Base-by-base conservation (phyloP, 129 eudicot genomes). In the Flaveria linearis region DNA sequence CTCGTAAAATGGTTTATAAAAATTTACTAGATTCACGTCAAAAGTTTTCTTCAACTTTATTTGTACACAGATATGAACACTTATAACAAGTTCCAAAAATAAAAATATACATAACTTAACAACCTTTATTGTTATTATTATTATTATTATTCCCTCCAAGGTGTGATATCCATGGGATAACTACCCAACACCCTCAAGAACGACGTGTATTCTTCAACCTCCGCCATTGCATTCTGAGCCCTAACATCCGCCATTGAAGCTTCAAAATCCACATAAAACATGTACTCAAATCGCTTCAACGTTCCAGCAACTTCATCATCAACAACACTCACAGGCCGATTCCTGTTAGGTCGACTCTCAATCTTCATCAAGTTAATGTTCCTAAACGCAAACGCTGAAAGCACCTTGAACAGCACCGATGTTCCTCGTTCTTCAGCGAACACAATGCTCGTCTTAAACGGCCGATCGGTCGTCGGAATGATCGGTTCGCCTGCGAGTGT, bases 111-210 rank as follows among this genome's bases (percentile, higher is more conserved):
- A 36, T 4, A 36, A 36, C 5, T 5, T 36, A 36, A 36, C 7
- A 36, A 36, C 7, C 5, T 5, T 36, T n/a, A n/a, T 36, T 5
- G 5, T 36, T 36, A 5, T 36, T 5, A 36, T 36, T 36, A 36
- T 36, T 36, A 36, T 36, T 36, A 36, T 45, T 10, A 45, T 86
- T 9, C 49, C 84, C 62, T 75, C 66, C 96, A 91, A 7, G 96
- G 98, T 17, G 97, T 26, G 20, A 94, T 88, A 17, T 94, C 96
- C 86, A 91, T 88, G 10, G 98, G 98, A 68, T 91, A 94, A 65
- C 98, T 94, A 49, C 98, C 98, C 82, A 94, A 79, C 49, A 94
- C 98, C 88, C 98, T 82, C 77, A 94, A 79, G 72, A 94, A 94
- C 2, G 96, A 85, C 1, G 98, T 88, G 87, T 84, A 94, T 52